These are phyloP conservation scores for Collybia nuda DNA, from an alignment of 768 basidiomycete species.

Conservation along the genomic window DNA sequence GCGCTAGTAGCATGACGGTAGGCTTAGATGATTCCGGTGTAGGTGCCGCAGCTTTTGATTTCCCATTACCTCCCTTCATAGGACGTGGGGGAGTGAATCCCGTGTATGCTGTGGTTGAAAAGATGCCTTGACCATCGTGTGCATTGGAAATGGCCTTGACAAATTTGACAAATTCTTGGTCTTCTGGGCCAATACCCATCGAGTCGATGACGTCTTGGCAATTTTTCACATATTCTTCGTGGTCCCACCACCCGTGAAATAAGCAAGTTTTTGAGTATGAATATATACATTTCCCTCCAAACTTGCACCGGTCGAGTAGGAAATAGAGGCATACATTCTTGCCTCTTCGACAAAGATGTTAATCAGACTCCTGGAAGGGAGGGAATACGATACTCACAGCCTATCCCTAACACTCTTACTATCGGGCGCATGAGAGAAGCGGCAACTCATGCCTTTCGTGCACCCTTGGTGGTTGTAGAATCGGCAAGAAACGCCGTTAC, in stretches of 20 bases:
- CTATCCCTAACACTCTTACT: slow-evolving; percentile 47
- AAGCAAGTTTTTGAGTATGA: slow-evolving; percentile 47
- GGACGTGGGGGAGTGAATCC: no score
- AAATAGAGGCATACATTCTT: slow-evolving; percentile 36
- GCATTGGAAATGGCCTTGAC: no score
- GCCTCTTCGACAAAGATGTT: slow-evolving; percentile 10
- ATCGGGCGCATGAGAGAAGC: slow-evolving; percentile 53
- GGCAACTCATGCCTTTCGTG: slow-evolving; percentile 34
- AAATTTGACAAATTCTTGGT: no score
- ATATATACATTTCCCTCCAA: slow-evolving; percentile 44
- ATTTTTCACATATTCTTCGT: slow-evolving; percentile 3
- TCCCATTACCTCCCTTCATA: no score
- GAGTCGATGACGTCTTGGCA: not conserved
- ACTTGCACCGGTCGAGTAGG: slow-evolving; percentile 34
- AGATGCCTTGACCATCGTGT: no score
- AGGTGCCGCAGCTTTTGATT: no score
- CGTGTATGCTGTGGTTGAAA: no score
- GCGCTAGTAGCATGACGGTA: slow-evolving; percentile 30
- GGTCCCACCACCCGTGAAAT: slow-evolving; percentile 47
- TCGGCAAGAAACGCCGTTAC: slow-evolving; percentile 47
- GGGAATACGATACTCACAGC: slow-evolving; percentile 31
- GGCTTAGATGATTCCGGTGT: not conserved
- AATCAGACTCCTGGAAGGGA: not conserved
- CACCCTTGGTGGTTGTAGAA: slow-evolving; percentile 54
- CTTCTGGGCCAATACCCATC: no score